These are phyloP conservation scores for Aspergillus viridinutans DNA, from an alignment of 2,329 filamentous ascomycete genomes.

Conservation along the genomic window DNA sequence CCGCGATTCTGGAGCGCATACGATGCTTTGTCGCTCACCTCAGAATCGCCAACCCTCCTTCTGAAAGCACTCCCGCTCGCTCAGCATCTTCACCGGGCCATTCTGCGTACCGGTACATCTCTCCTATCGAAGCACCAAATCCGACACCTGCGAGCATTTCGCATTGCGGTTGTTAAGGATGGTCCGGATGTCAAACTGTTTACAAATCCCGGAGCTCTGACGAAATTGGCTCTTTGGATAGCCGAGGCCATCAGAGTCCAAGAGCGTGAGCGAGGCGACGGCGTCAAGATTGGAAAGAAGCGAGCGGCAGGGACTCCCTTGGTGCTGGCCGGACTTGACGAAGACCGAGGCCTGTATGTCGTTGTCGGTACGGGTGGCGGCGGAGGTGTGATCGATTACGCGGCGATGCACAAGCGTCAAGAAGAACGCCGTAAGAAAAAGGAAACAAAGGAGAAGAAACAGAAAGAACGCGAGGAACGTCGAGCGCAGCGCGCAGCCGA, in stretches of 20 bases:
- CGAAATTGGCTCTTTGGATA: slow-evolving; percentile 91
- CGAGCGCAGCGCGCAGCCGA: slow-evolving; percentile 54
- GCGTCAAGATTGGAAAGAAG: slow-evolving; percentile 46
- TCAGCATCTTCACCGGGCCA: slow-evolving; percentile 84
- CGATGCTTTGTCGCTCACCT: slow-evolving; percentile 50
- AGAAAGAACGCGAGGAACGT: slow-evolving; percentile 61
- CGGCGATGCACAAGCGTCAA: slow-evolving; percentile 64
- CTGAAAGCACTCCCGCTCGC: slow-evolving; percentile 77
- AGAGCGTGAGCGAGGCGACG: slow-evolving; percentile 75
- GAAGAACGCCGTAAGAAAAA: slow-evolving; percentile 59
- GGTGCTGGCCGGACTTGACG: slow-evolving; percentile 85
- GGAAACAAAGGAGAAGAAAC: slow-evolving; percentile 59
- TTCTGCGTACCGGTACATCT: slow-evolving; percentile 85
- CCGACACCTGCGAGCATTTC: slow-evolving; percentile 84
- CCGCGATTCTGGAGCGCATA: slow-evolving; percentile 57
- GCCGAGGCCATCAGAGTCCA: slow-evolving; percentile 87
- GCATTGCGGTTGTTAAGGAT: slow-evolving; percentile 93
- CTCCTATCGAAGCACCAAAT: slow-evolving; percentile 93
- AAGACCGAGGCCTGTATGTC: slow-evolving; percentile 80
- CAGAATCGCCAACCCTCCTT: slow-evolving; percentile 47
- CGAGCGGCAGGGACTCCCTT: slow-evolving; percentile 65
- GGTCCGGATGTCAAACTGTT: slow-evolving; percentile 89
- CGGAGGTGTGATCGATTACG: slow-evolving; percentile 65
- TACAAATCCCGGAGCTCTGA: slow-evolving; percentile 85
- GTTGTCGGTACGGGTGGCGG: slow-evolving; percentile 91